Conservation (phyloP, 441 rosid species). For the Dalechampia spathulata region DNA sequence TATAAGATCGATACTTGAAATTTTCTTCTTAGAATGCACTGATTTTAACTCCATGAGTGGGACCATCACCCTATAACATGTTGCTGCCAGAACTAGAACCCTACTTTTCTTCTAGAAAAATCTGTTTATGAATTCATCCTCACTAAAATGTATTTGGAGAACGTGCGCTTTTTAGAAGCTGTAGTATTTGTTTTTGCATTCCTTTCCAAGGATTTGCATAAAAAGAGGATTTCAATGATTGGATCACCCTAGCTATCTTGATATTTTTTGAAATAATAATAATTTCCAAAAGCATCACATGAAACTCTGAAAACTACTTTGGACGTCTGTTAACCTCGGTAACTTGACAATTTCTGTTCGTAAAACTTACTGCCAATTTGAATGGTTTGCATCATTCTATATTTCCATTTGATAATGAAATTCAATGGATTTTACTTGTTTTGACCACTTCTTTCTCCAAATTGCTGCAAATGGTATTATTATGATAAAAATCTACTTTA, state of each 20-base stretch:
- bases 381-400: neutral
- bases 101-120: too few species aligned
- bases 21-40: too few species aligned
- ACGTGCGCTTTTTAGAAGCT: too few species aligned
- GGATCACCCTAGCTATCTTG: too few species aligned
- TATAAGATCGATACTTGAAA: too few species aligned
- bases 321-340: too few species aligned
- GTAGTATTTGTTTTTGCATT: neutral
- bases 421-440: neutral
- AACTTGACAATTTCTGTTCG: neutral
- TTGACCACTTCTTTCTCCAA: conserved; percentile 1
- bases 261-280: neutral
- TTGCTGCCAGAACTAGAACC: too few species aligned
- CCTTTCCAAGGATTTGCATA: neutral
- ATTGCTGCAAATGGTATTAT: neutral
- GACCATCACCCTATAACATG: too few species aligned
- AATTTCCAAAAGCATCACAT: neutral
- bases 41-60: too few species aligned
- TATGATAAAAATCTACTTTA: neutral
- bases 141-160: neutral
- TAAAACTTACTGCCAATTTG: neutral
- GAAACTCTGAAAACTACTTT: neutral
- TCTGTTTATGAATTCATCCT: too few species aligned
- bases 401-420: neutral
- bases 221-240: neutral